Conservation (phyloP, 1,284 basidiomycete species). For the Ganoderma lucidum region DNA sequence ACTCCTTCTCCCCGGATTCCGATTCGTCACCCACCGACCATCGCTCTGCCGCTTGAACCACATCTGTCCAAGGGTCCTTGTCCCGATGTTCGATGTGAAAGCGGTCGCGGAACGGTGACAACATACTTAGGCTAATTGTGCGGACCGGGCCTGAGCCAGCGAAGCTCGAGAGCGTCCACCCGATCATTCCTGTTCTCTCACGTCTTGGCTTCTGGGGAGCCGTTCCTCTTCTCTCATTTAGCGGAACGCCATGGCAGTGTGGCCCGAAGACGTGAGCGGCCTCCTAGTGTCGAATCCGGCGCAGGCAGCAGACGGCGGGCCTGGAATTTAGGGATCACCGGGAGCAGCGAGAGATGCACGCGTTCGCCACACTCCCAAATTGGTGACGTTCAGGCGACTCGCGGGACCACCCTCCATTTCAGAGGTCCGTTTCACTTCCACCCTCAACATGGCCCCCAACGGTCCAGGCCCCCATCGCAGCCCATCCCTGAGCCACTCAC, state of each 20-base stretch:
- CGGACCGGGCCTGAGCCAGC: slow-evolving; percentile 18
- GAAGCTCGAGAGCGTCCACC: slow-evolving; percentile 14
- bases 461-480: slow-evolving; percentile 25
- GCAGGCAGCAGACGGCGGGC: background rate
- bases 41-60: background rate
- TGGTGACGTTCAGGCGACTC: slow-evolving; percentile 22
- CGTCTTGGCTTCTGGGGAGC: slow-evolving; percentile 16
- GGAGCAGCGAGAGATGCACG: slow-evolving; percentile 12
- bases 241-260: slow-evolving; percentile 19
- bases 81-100: background rate
- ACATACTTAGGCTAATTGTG: slow-evolving; percentile 5
- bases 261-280: slow-evolving; percentile 14
- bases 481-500: slow-evolving; percentile 22
- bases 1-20: slow-evolving; percentile 2
- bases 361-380: slow-evolving; percentile 17
- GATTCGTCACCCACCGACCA: slow-evolving; percentile 1
- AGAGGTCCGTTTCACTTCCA: slow-evolving; percentile 30
- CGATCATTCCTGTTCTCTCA: slow-evolving; percentile 18
- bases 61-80: background rate
- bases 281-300: slow-evolving; percentile 4
- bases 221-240: slow-evolving; percentile 12
- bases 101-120: slow-evolving; percentile 3
- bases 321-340: slow-evolving; percentile 16
- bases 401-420: slow-evolving; percentile 31
- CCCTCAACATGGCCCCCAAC: slow-evolving; percentile 21